Evolutionary conservation across 352 stramenopile genomes (phyloP), one percentile per base, ranked within the genome.

Genomic region (Pythium sukuiense): DNA sequence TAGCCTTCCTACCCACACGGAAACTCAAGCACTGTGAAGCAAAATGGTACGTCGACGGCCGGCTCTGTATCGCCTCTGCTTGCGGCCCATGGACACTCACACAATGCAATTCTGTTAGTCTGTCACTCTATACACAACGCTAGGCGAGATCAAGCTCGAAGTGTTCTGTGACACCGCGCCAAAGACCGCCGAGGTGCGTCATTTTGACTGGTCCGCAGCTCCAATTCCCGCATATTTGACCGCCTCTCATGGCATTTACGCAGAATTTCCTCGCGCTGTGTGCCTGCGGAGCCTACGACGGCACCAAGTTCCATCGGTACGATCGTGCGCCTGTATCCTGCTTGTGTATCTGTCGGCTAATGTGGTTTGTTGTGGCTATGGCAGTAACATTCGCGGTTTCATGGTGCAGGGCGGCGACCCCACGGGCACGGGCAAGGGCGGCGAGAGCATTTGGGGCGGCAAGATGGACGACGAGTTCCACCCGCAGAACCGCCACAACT

Each of bases 181-280:
- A 9, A 78, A 81, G 63, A 95, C 95, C 13, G 83, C 87, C 30
- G 81, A 94, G 76, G 89, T 94, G 76, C n/a, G 45, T 52, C n/a
- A 24, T 27, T 30, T 52, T 52, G 45, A 52, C 45, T 52, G 45
- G 45, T 18, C 45, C 14, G n/a, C 20, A 16, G 13, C 9, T 6
- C 1, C 11, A 43, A 43, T 43, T 14, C 11, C 14, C 13, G 37
- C 11, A 16, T 0, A 52, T 30, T 24, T 27, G 7, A 52, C 45
- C 45, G 18, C 6, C 8, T 30, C 3, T 29, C 45, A 24, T 52
- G 6, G 41, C 5, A 2, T 30, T 50, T 50, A 20, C 20, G 45
- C n/a, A 99, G 85, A 99, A 99, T 72, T 99, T 99, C 71, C 70
- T 99, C 8, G 97, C 95, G 37, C 81, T 99, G 41, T 97, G 89